Conservation (phyloP, 116 monocot genomes). For the Dioscorea cayenensis region DNA sequence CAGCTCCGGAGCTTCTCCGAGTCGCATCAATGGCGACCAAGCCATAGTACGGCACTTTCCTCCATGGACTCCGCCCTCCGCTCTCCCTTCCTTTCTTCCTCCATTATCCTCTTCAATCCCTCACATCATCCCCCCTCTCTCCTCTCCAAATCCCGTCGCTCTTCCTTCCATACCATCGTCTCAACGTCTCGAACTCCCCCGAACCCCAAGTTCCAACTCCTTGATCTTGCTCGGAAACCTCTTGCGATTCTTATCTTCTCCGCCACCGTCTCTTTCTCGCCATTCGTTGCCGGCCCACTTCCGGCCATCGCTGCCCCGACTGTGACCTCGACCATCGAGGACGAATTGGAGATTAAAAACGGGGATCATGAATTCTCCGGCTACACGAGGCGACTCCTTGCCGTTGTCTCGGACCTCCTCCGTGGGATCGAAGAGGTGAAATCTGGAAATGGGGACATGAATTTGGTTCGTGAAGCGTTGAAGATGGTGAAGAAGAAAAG, state of each 20-base stretch:
- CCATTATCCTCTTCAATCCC: background rate
- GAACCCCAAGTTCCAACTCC: background rate
- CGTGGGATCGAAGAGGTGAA: slow-evolving; percentile 45
- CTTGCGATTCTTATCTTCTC: slow-evolving; percentile 32
- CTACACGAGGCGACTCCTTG: slow-evolving; percentile 44
- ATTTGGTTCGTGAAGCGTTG: slow-evolving; percentile 35
- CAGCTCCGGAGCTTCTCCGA: background rate
- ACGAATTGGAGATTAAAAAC: background rate
- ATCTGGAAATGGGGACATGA: slow-evolving; percentile 25
- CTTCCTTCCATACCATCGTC: slow-evolving; percentile 4
- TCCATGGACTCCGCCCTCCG: background rate
- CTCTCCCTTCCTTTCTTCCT: background rate
- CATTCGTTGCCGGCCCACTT: background rate
- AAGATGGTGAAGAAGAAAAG: slow-evolving; percentile 47
- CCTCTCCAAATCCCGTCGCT: background rate
- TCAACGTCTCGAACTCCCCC: background rate
- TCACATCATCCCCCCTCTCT: background rate
- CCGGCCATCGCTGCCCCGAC: slow-evolving; percentile 14
- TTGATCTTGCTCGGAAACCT: slow-evolving; percentile 18
- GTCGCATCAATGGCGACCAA: background rate
- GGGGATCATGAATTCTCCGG: slow-evolving; percentile 60
- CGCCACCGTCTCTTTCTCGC: slow-evolving; percentile 18
- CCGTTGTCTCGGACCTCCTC: slow-evolving; percentile 43
- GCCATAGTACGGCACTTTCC: background rate
- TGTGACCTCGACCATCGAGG: background rate